phyloP scores from a whole-genome alignment of 306 rosid genomes.

The Medicago truncatula region MtrunA17r5.0-ANR NC_053042.1:45943501-45944000 shows the following conservation, averaged over 20 bases:
- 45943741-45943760: neutral
- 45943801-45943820: conserved; percentile 27
- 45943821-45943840: conserved; percentile 13
- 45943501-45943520: conserved; percentile 3
- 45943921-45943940: no score
- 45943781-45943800: neutral
- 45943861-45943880: conserved; percentile 16
- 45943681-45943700: neutral
- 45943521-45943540: neutral
- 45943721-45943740: neutral
- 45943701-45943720: neutral
- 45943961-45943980: neutral
- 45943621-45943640: neutral
- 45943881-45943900: conserved; percentile 33
- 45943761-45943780: neutral
- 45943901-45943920: no score
- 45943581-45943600: neutral
- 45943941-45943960: no score
- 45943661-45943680: neutral
- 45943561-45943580: neutral
- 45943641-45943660: neutral
- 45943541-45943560: neutral
- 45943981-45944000: neutral
- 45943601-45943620: neutral
- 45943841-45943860: neutral